A percentile compares a stretch with the other conserved stretches of the same genome.
Conservation (phyloP, 2,329 filamentous ascomycete species). For the Ophiostoma novo-ulmi region DNA sequence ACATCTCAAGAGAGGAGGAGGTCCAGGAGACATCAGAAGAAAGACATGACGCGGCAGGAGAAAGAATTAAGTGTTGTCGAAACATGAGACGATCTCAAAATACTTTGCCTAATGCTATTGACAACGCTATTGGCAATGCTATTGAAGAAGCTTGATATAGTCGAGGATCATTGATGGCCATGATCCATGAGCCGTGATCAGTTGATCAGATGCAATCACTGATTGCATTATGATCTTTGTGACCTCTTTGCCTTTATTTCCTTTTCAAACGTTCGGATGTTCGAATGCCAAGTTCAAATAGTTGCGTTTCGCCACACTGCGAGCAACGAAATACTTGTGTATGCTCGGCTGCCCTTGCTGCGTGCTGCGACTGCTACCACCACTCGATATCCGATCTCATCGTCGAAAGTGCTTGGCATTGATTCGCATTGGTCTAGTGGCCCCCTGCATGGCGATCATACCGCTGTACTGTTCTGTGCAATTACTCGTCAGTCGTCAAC, state of each 20-base stretch:
- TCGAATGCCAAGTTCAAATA: too few species aligned
- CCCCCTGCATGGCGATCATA: slow-evolving; percentile 22
- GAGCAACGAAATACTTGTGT: too few species aligned
- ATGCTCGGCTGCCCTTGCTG: not conserved
- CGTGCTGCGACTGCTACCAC: too few species aligned
- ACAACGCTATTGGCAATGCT: not conserved
- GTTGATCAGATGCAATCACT: too few species aligned
- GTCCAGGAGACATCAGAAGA: too few species aligned
- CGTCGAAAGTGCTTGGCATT: slow-evolving; percentile 14
- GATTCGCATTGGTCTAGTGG: slow-evolving; percentile 5
- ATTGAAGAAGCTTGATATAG: not conserved
- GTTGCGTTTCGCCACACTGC: too few species aligned
- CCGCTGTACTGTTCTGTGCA: not conserved
- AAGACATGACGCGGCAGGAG: not conserved
- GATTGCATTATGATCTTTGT: not conserved
- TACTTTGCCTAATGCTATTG: not conserved
- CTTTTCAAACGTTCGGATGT: not conserved
- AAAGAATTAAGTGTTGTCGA: not conserved
- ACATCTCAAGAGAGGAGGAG: too few species aligned
- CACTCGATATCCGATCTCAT: too few species aligned
- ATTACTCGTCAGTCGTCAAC: too few species aligned
- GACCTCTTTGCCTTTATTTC: not conserved
- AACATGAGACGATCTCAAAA: not conserved
- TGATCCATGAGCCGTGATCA: too few species aligned
- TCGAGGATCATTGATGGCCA: too few species aligned